Conservation (phyloP, 1,284 basidiomycete genomes). For the Malassezia japonica region DNA sequence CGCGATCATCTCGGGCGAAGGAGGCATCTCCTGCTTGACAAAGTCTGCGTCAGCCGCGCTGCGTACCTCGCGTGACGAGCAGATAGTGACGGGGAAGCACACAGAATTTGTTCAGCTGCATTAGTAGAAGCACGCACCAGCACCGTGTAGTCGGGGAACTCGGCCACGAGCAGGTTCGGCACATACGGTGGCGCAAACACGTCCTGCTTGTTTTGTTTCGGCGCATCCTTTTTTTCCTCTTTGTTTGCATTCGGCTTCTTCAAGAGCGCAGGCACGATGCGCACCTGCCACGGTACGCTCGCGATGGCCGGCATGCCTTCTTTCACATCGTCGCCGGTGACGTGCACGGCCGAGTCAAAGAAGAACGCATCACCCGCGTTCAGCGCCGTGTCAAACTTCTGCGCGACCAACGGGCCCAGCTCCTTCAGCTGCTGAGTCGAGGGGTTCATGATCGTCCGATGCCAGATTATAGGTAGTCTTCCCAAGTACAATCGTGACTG, state of each 20-base stretch:
- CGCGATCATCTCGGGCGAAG: slow-evolving; percentile 28
- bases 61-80: slow-evolving; percentile 29
- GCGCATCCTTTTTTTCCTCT: neutral
- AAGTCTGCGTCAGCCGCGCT: slow-evolving; percentile 17
- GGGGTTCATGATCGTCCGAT: no score
- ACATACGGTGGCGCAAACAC: slow-evolving; percentile 47
- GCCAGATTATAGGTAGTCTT: no score
- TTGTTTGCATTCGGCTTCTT: slow-evolving; percentile 21
- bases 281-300: slow-evolving; percentile 28
- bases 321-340: slow-evolving; percentile 4
- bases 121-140: slow-evolving; percentile 11
- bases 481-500: no score
- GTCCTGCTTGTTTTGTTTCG: slow-evolving; percentile 32
- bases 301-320: neutral
- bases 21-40: slow-evolving; percentile 36
- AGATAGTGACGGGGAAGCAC: slow-evolving; percentile 43
- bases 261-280: slow-evolving; percentile 37
- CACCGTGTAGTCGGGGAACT: slow-evolving; percentile 28
- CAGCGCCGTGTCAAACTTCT: slow-evolving; percentile 28
- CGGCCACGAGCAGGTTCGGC: slow-evolving; percentile 35
- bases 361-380: slow-evolving; percentile 33
- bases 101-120: slow-evolving; percentile 42
- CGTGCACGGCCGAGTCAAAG: slow-evolving; percentile 28
- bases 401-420: slow-evolving; percentile 13
- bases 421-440: no score